phyloP scores from a whole-genome alignment of 225 moss, liverwort and hornwort species.

The Pleurozium schreberi region DNA sequence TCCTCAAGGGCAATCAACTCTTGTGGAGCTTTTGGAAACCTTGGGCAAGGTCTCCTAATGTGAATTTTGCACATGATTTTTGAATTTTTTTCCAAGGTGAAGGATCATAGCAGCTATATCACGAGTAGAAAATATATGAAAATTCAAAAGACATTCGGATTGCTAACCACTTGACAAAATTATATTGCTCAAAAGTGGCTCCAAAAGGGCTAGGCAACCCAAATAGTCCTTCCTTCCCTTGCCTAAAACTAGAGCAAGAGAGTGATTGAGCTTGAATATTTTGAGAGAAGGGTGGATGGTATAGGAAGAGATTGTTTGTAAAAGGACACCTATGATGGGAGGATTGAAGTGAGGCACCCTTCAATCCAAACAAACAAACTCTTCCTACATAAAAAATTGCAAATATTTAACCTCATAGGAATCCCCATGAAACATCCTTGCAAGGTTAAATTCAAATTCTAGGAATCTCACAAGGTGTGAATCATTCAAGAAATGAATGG shows the following conservation, averaged over 20 bases:
- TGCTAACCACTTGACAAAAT: fast-evolving
- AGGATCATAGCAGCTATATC: too few species aligned
- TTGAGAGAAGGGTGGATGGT: not conserved
- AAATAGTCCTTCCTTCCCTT: fast-evolving
- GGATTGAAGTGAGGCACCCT: too few species aligned
- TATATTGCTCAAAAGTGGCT: fast-evolving
- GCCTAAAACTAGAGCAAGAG: fast-evolving
- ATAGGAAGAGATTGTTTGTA: not conserved
- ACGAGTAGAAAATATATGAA: too few species aligned
- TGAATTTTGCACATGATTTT: not conserved
- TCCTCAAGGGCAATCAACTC: not conserved
- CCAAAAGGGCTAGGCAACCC: fast-evolving
- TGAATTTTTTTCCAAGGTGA: too few species aligned
- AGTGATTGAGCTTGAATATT: not conserved
- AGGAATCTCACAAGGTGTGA: not conserved
- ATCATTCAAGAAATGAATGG: not conserved
- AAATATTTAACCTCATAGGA: fast-evolving
- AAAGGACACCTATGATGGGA: fast-evolving
- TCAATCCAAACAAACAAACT: fast-evolving
- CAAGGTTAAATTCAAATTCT: fast-evolving
- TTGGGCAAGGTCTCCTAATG: fast-evolving
- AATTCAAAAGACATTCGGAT: not conserved
- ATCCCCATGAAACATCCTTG: fast-evolving
- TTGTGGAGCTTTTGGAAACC: not conserved
- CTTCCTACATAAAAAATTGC: fast-evolving